Percentiles rank a stretch among this genome's conserved stretches.
phyloP scores from a whole-genome alignment of 2,329 filamentous ascomycete species.

The Xylariaceae sp. region DNA sequence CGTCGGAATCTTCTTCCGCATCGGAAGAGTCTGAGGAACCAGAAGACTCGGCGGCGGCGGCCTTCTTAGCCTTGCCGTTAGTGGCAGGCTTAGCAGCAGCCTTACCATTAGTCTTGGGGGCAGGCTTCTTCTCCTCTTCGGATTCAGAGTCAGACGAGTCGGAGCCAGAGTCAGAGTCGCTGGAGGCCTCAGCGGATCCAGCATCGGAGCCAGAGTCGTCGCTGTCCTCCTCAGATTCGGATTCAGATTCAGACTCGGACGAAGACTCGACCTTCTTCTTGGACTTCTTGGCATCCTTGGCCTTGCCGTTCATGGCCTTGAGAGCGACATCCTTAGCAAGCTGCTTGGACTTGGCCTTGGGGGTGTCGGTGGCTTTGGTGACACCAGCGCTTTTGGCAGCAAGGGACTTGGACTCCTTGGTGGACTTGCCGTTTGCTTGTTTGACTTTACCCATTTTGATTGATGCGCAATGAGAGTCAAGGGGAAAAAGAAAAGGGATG shows the following conservation, averaged over 20 bases:
- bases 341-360: conserved; percentile 65
- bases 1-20: conserved; percentile 27
- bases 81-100: conserved; percentile 19
- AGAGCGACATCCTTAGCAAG: conserved; percentile 56
- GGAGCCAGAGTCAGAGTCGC: conserved; percentile 16
- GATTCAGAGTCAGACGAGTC: conserved; percentile 27
- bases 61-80: conserved; percentile 33
- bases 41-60: conserved; percentile 31
- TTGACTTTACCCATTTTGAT: conserved; percentile 64
- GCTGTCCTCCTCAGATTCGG: conserved; percentile 29
- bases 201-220: conserved; percentile 22
- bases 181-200: conserved; percentile 6
- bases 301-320: conserved; percentile 40
- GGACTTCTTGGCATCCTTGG: conserved; percentile 35
- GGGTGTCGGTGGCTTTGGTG: conserved; percentile 62
- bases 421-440: conserved; percentile 52
- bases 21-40: conserved; percentile 35
- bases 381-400: conserved; percentile 59
- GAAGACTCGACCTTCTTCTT: conserved; percentile 36
- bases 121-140: conserved; percentile 29
- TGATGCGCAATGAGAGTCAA: conserved; percentile 11
- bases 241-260: conserved; percentile 34
- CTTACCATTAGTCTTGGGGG: conserved; percentile 28
- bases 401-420: conserved; percentile 49
- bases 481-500: not conserved